Base-by-base conservation (phyloP, 495 filamentous ascomycete genomes). In the Penicillium pulvis region DNA sequence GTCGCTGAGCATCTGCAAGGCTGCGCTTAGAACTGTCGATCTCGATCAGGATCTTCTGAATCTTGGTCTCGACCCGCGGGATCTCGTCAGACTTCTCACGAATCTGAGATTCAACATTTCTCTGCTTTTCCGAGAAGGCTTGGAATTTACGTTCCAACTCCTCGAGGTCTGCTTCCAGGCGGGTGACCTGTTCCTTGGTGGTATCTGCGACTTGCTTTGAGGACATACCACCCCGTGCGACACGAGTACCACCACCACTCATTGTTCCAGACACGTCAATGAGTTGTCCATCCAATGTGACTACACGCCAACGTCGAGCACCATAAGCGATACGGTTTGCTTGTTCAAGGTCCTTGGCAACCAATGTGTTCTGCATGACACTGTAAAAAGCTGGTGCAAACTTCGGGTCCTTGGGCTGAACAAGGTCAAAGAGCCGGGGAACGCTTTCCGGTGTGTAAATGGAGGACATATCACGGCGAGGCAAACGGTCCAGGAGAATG, bases 261-360 rank as follows among this genome's bases (percentile, higher is more conserved):
- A 98, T 97, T 9, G 94, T 98, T 76, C 94, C 94, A 2, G 92
- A 96, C 62, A 91, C 93, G 73, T 98, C 94, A 57, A 98, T 97
- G 48, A 98, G 83, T 66, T 97, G 92, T 19, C 94, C 94, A 64
- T 93, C 90, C 28, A 97, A 84, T 0, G 95, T 98, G 24, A 98
- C 94, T 3, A 98, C 95, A 63, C 94, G 85, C 93, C 94, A 98
- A 62, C 95, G 80, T 68, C 83, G 88, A 42, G 89, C 89, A 47
- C 94, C 94, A 64, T 97, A 98, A 23, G 94, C 95, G 58, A 98
- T 96, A 23, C 93, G 86, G 68, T 98, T 97, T 2, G 94, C 94
- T 69, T 98, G 93, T 43, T 89, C 86, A 20, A 98, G 81, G 65
- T 97, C 92, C 54, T 89, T 91, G 7, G 95, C 94, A 42, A 98